Percentiles rank a stretch among this genome's conserved stretches.
Evolutionary conservation across 352 stramenopile genomes (phyloP).

Genomic region (Achlya hypogyna): DNA sequence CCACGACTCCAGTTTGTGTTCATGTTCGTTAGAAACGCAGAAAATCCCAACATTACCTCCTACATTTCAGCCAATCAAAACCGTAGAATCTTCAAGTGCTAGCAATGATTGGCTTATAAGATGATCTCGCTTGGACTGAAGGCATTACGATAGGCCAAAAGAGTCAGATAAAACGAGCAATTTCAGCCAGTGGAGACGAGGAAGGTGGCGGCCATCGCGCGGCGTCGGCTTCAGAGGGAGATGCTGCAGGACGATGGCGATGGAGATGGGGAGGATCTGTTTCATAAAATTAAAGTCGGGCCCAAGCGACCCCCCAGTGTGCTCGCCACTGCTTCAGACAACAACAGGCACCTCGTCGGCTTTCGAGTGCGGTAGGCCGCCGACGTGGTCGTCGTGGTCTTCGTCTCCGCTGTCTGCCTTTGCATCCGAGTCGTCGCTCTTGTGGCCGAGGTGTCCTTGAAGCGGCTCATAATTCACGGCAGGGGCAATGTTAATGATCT

Average conservation of each 20-base stretch:
- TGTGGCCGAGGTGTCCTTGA: slow-evolving; percentile 2
- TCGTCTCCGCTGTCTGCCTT: not conserved
- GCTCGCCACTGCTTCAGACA: not conserved
- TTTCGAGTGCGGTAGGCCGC: not conserved
- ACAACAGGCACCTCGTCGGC: not conserved
- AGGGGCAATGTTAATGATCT: slow-evolving; percentile 57
- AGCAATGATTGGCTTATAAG: not conserved
- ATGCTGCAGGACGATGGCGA: no score
- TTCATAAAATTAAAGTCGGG: slow-evolving; percentile 7
- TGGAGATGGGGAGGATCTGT: not conserved
- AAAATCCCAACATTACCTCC: not conserved
- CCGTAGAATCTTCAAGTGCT: not conserved
- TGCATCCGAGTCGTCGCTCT: not conserved
- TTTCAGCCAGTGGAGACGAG: not conserved
- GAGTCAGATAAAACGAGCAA: not conserved
- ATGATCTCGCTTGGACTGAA: no score
- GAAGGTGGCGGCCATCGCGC: not conserved
- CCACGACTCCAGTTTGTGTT: no score
- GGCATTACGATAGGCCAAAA: not conserved
- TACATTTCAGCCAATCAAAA: slow-evolving; percentile 1
- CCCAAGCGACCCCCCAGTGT: not conserved
- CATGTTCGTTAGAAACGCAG: no score
- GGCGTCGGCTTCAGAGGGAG: not conserved
- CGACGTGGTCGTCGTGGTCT: slow-evolving; percentile 1
- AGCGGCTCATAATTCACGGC: slow-evolving; percentile 45